Conservation (phyloP, 2,329 filamentous ascomycete species). For the Stagonosporopsis rhizophila region DNA sequence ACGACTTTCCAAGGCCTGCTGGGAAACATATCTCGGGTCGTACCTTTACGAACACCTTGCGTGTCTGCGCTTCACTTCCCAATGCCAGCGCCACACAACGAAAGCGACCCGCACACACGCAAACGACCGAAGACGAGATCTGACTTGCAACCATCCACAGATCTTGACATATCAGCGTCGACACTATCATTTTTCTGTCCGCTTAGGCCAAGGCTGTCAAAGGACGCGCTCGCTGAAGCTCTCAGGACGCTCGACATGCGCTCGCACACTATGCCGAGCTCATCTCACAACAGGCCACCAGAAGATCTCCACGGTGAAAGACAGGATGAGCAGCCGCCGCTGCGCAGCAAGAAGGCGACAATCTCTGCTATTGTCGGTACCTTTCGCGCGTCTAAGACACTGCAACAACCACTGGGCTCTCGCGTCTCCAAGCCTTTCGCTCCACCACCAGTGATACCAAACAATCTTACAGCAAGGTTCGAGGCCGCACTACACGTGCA, state of each 20-base stretch:
- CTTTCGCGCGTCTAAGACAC: conserved; percentile 8
- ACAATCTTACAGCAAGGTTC: neutral
- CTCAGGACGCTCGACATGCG: neutral
- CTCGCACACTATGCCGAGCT: neutral
- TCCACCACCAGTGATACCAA: conserved; percentile 1
- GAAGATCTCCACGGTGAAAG: conserved; percentile 5
- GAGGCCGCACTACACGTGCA: neutral
- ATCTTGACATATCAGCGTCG: neutral
- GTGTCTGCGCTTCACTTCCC: conserved; percentile 9
- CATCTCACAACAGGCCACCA: too few relatives aligned
- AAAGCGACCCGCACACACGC: neutral
- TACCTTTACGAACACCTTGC: neutral
- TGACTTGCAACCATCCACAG: neutral
- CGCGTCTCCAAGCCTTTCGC: conserved; percentile 20
- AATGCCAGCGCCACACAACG: conserved; percentile 1
- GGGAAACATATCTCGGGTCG: neutral
- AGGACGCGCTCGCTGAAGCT: neutral
- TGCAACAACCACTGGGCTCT: conserved; percentile 25
- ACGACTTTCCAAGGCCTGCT: neutral
- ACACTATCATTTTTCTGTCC: neutral
- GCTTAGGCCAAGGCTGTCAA: neutral
- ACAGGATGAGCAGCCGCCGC: conserved; percentile 1
- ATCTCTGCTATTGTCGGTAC: conserved; percentile 4
- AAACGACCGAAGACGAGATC: neutral
- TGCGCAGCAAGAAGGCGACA: conserved; percentile 3